Conservation (phyloP, 2,329 filamentous ascomycete genomes). For the Cytospora schulzeri region DNA sequence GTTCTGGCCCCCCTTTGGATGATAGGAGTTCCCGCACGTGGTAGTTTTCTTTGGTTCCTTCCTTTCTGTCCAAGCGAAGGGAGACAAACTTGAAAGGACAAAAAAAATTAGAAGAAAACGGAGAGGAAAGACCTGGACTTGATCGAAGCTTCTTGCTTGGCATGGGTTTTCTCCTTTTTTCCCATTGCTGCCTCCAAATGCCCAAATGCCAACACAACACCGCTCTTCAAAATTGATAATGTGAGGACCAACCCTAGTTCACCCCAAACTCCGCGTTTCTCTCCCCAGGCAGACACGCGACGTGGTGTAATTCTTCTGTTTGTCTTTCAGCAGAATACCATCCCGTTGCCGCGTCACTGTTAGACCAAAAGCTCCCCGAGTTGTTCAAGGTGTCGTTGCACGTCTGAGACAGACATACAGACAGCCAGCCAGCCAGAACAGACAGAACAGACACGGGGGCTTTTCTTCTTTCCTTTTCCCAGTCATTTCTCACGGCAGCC, state of each 20-base stretch:
- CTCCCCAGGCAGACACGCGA: background rate
- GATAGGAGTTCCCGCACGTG: background rate
- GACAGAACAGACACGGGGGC: background rate
- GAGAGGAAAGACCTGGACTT: background rate
- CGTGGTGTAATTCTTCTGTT: background rate
- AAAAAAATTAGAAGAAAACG: background rate
- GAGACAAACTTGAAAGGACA: background rate
- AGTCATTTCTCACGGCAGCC: background rate
- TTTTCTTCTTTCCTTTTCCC: background rate
- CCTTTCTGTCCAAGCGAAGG: background rate
- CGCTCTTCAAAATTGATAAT: background rate
- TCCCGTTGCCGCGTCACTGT: too few relatives aligned
- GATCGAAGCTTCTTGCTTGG: conserved; percentile 1
- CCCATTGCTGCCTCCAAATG: background rate
- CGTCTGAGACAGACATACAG: background rate
- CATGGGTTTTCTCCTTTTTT: background rate
- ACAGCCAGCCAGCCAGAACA: too few relatives aligned
- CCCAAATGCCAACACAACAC: background rate
- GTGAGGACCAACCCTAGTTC: background rate
- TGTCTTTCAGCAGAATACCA: background rate
- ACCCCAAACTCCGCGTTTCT: background rate
- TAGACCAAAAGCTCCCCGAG: background rate
- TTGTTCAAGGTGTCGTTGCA: background rate
- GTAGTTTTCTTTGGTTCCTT: background rate
- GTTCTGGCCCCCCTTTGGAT: background rate